Evolutionary conservation across 805 yeast species (phyloP), one percentile per base, ranked within the genome.

Genomic region (Wickerhamomyces silvicola): DNA sequence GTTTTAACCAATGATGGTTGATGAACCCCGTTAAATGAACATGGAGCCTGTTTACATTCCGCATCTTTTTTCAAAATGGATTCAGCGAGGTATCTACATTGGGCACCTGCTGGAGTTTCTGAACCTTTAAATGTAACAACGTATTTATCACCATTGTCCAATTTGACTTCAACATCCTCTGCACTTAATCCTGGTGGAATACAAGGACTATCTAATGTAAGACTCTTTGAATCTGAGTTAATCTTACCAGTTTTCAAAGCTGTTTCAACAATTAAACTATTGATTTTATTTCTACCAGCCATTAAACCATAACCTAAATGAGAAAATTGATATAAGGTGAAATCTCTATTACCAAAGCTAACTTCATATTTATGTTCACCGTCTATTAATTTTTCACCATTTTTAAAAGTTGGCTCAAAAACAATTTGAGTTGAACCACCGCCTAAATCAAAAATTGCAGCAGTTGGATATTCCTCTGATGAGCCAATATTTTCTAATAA

Each of bases 381-480:
- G 10, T 79, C 87, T 29, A 71, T 62, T 81, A 90, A 73, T 42
- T 65, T 54, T 48, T 78, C 81, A 27, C 73, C 65, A 32, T 65
- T 59, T 20, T 57, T 52, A 53, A 78, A 77, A n/a, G 71, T 70
- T 15, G 99, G 99, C 66, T 92, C 97, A 58, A 92, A 92, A 6
- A 92, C 99, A 62, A 92, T 87, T 64, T 94, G 98, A 10, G 99
- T 92, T 6, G 97, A 86, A 4, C 97, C 97, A 51, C 98, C 98
- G 48, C 98, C 99, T 38, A 92, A 72, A 59, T 92, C 99, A 52
- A 92, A 92, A 9, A 92, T 95, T 15, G 97, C 98, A 30, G 94
- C 95, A 10, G 98, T 92, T 19, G 95, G 87, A 17, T 62, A 56
- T 58, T 80, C 81, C 24, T 74, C 78, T 20, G 60, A 56, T 15